These are phyloP conservation scores for Chloris gayana DNA, from an alignment of 176 grass and related monocot species.

Conservation along the genomic window DNA sequence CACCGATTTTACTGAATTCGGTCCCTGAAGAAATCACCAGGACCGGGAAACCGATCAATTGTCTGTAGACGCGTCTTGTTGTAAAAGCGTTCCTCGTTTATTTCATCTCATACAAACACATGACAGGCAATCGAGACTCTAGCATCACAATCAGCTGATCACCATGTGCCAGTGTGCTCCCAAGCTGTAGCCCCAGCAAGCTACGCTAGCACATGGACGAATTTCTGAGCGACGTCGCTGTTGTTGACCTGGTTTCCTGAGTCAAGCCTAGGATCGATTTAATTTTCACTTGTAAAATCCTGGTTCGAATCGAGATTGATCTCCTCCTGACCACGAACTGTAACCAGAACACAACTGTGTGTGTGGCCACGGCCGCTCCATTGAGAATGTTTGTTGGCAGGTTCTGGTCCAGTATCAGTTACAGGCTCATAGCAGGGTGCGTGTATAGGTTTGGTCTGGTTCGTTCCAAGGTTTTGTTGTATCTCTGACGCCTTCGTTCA, in stretches of 20 bases:
- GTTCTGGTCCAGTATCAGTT: too few relatives aligned
- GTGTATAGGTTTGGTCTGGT: too few relatives aligned
- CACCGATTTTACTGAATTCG: too few relatives aligned
- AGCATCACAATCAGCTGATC: not conserved
- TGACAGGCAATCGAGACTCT: too few relatives aligned
- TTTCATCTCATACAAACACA: too few relatives aligned
- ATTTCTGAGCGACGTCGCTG: not conserved
- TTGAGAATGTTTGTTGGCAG: too few relatives aligned
- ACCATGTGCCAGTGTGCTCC: not conserved
- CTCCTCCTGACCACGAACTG: not conserved
- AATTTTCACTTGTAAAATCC: not conserved
- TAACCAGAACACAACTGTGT: not conserved
- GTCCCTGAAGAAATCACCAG: too few relatives aligned
- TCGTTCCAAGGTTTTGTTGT: not conserved
- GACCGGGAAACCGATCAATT: too few relatives aligned
- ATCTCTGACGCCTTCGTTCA: not conserved
- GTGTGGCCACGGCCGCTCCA: not conserved
- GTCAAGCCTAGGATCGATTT: not conserved
- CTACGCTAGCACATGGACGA: not conserved
- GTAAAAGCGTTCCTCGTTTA: too few relatives aligned
- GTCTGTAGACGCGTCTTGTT: too few relatives aligned
- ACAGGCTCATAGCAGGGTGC: too few relatives aligned
- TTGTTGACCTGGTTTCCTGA: not conserved
- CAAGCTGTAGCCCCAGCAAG: not conserved
- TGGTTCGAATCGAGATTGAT: not conserved